Evolutionary conservation across 2,329 filamentous ascomycete species (phyloP), one percentile per base, ranked within the genome.

Genomic region (Ophiognomonia clavigignenti-juglandacearum): DNA sequence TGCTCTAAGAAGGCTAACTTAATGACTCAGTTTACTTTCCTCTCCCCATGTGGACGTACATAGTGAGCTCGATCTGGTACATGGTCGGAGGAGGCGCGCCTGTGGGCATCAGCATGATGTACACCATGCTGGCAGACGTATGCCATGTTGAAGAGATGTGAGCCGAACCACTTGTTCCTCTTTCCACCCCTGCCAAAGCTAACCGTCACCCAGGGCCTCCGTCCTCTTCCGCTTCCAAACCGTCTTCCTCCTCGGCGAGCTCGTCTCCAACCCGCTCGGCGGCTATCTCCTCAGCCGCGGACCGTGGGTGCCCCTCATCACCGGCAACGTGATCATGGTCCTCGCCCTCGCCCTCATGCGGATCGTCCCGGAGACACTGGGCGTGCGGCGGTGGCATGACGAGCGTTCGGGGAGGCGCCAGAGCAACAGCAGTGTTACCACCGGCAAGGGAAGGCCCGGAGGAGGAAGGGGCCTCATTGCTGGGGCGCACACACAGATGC

Each of bases 111-210:
- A 70, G 71, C 42, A 73, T 75, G 68, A 47, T 71, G 6, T 74
- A 64, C 56, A 75, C 72, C 7, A 62, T 69, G 31, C 48, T 73
- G 11, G 64, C 68, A n/a, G 72, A 75, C 44, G 65, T 71, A 1
- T 57, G 68, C 0, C 68, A 68, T 1, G 57, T 66, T 0, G 60
- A 56, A 0, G 60, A 59, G 31, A 39, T 48, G 51, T 51, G n/a
- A 24, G 50, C 16, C 14, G 13, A 3, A 7, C 26, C 2, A n/a
- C n/a, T n/a, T n/a, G n/a, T 13, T 19, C 4, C 14, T 6, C n/a
- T 16, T 6, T 20, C 2, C 6, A n/a, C 3, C 4, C 2, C 3
- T 18, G 18, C 4, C 7, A 29, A 29, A 13, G 13, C 13, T 29
- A 7, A 13, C 13, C 13, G 26, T 29, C 26, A 29, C 11, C 4